Percentiles rank a stretch among this genome's conserved stretches.
These are phyloP conservation scores for Limtongia smithiae DNA, from an alignment of 805 yeast genomes.

Conservation along the genomic window DNA sequence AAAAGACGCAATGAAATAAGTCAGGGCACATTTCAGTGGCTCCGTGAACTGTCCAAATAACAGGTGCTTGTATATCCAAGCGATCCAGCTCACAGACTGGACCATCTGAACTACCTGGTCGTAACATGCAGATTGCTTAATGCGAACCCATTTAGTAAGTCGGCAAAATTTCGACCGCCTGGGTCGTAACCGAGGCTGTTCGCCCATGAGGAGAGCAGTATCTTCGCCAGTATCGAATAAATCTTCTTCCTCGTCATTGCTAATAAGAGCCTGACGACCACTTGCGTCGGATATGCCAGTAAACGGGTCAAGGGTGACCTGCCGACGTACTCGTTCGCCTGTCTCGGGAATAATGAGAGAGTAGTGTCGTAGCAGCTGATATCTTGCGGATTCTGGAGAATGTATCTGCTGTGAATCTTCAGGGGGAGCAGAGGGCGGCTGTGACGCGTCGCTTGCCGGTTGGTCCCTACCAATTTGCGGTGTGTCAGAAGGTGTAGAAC, in stretches of 20 bases:
- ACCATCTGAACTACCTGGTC: not conserved
- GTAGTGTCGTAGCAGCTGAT: slow-evolving; percentile 17
- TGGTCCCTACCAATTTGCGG: no score
- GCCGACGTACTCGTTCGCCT: slow-evolving; percentile 21
- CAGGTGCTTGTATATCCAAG: slow-evolving; percentile 11
- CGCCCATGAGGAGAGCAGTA: slow-evolving; percentile 2
- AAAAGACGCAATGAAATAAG: slow-evolving; percentile 68
- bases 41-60: slow-evolving; percentile 15
- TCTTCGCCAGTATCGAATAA: slow-evolving; percentile 9
- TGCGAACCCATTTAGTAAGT: no score
- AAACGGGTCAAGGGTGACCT: slow-evolving; percentile 25
- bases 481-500: no score
- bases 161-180: no score
- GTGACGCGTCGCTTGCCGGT: no score
- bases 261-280: slow-evolving; percentile 6
- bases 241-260: not conserved
- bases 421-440: not conserved
- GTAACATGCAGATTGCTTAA: not conserved
- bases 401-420: not conserved
- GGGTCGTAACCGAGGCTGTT: no score
- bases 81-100: slow-evolving; percentile 4
- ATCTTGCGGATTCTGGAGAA: not conserved
- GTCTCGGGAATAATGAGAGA: slow-evolving; percentile 20
- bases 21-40: slow-evolving; percentile 59
- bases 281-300: not conserved